Conservation (phyloP, 2,329 filamentous ascomycete genomes). For the Pyricularia sp. region DNA sequence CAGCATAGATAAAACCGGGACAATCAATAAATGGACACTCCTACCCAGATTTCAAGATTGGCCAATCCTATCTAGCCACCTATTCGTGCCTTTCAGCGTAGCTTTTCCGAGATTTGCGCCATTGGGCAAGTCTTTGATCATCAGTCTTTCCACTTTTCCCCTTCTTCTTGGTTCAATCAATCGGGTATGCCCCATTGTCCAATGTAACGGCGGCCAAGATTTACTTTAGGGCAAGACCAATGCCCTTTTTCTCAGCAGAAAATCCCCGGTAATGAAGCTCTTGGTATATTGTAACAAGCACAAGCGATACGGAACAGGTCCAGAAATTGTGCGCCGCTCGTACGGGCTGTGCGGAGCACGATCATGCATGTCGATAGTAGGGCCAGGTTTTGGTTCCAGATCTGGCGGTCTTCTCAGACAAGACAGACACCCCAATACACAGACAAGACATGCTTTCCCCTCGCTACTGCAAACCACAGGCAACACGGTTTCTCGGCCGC, state of each 20-base stretch:
- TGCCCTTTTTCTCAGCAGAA: background rate
- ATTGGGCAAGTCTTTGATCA: background rate
- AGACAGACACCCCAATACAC: background rate
- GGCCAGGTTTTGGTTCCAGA: slow-evolving; percentile 8
- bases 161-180: background rate
- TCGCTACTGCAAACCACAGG: background rate
- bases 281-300: background rate
- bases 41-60: background rate
- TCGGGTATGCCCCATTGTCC: background rate
- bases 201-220: background rate
- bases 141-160: background rate
- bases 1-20: background rate
- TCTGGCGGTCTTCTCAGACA: slow-evolving; percentile 8
- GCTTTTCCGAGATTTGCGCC: background rate
- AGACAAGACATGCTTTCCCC: background rate
- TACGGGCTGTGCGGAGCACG: slow-evolving; percentile 5
- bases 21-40: background rate
- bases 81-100: background rate
- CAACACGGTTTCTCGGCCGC: background rate
- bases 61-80: background rate
- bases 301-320: background rate
- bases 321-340: background rate
- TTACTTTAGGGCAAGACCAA: background rate
- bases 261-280: background rate
- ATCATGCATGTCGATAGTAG: slow-evolving; percentile 12